phyloP scores from a whole-genome alignment of 2,329 filamentous ascomycete species.

The Fusarium buxicola region DNA sequence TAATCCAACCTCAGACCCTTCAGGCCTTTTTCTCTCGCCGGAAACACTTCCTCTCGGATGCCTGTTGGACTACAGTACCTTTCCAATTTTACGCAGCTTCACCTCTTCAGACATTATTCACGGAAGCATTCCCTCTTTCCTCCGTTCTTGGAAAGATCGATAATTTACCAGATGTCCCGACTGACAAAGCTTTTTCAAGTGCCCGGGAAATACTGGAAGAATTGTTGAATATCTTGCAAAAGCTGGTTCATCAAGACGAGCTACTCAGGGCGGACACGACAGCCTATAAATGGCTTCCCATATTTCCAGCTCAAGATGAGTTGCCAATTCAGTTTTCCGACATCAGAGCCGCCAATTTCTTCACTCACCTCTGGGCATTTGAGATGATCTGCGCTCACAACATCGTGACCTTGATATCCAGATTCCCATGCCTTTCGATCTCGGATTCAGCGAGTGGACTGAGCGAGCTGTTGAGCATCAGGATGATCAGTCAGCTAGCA shows the following conservation, averaged over 20 bases:
- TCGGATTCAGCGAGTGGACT: background rate
- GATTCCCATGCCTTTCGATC: background rate
- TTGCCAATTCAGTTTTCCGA: constrained; percentile 43
- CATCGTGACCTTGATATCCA: constrained; percentile 17
- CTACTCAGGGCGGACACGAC: background rate
- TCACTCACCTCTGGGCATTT: constrained; percentile 54
- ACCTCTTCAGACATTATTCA: constrained; percentile 17
- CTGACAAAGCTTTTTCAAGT: background rate
- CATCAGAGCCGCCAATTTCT: constrained; percentile 52
- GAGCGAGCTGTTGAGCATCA: background rate
- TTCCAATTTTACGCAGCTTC: constrained; percentile 12
- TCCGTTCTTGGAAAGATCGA: constrained; percentile 7
- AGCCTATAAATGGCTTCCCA: constrained; percentile 17
- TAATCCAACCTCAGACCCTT: constrained; percentile 7
- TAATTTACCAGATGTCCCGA: background rate
- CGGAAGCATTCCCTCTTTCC: constrained; percentile 1
- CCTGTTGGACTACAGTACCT: constrained; percentile 14
- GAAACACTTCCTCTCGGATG: constrained; percentile 13
- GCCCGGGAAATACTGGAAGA: background rate
- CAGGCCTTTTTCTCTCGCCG: constrained; percentile 6
- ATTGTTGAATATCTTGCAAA: background rate
- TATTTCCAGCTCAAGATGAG: background rate
- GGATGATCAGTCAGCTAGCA: constrained; percentile 31
- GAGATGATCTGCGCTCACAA: constrained; percentile 51
- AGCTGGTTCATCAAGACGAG: background rate